phyloP scores from a whole-genome alignment of 179 eudicot genomes.

The Beta corolliflora region DNA sequence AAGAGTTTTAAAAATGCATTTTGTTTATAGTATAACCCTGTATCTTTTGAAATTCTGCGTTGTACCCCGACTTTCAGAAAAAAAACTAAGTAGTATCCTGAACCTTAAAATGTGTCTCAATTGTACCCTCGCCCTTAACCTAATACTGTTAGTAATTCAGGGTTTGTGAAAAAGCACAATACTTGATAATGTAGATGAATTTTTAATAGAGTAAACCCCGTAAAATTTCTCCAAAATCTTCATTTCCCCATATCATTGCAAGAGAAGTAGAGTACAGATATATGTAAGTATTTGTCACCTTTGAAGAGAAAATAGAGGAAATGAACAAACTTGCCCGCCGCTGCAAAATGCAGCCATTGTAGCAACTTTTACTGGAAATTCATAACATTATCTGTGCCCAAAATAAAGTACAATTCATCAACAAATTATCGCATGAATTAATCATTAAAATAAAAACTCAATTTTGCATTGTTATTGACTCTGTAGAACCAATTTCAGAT shows the following conservation, averaged over 20 bases:
- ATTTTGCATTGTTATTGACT: neutral
- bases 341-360: conserved; percentile 31
- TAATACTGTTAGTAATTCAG: neutral
- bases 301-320: neutral
- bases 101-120: too few relatives aligned
- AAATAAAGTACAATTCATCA: neutral
- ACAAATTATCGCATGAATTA: neutral
- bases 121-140: too few relatives aligned
- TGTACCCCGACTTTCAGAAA: too few relatives aligned
- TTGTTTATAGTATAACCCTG: too few relatives aligned
- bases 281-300: neutral
- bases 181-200: neutral
- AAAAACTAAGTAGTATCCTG: too few relatives aligned
- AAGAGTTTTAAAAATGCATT: neutral
- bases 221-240: neutral
- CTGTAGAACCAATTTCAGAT: neutral
- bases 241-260: neutral
- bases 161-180: neutral
- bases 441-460: neutral
- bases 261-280: neutral
- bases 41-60: too few relatives aligned
- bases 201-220: neutral
- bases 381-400: conserved; percentile 22
- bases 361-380: neutral
- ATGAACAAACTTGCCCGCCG: conserved; percentile 10